A percentile compares a stretch with the other conserved stretches of the same genome.
Evolutionary conservation across 352 stramenopile genomes (phyloP).

Genomic region (Globisporangium radiosum): DNA sequence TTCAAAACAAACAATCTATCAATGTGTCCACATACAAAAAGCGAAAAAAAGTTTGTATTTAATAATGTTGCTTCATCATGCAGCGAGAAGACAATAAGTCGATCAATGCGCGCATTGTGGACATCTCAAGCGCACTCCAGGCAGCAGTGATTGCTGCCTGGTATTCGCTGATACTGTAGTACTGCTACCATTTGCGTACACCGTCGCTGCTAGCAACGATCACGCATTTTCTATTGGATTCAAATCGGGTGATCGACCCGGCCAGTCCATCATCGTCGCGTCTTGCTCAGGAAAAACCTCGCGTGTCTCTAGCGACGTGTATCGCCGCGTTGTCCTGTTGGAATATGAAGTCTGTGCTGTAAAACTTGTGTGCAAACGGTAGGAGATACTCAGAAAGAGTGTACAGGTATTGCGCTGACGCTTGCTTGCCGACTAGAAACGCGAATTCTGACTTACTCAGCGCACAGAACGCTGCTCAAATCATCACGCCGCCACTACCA

Average conservation of each 20-base stretch:
- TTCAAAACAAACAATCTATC: neutral
- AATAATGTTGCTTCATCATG: neutral
- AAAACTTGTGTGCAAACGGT: neutral
- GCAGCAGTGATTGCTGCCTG: neutral
- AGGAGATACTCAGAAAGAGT: neutral
- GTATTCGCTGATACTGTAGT: neutral
- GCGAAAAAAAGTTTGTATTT: neutral
- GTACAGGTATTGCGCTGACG: neutral
- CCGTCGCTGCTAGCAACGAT: neutral
- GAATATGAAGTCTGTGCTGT: neutral
- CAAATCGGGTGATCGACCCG: neutral
- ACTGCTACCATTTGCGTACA: neutral
- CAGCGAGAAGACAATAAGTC: neutral
- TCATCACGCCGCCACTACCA: neutral
- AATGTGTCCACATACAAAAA: neutral
- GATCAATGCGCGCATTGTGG: neutral
- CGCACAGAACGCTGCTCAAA: neutral
- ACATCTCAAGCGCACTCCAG: neutral
- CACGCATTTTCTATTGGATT: neutral
- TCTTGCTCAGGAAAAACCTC: neutral
- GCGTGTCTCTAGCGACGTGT: neutral
- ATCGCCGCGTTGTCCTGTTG: neutral
- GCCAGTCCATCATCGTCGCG: neutral
- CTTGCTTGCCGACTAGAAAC: neutral
- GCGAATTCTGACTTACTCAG: neutral